Conservation (phyloP, 306 rosid species). For the Prunus davidiana region DNA sequence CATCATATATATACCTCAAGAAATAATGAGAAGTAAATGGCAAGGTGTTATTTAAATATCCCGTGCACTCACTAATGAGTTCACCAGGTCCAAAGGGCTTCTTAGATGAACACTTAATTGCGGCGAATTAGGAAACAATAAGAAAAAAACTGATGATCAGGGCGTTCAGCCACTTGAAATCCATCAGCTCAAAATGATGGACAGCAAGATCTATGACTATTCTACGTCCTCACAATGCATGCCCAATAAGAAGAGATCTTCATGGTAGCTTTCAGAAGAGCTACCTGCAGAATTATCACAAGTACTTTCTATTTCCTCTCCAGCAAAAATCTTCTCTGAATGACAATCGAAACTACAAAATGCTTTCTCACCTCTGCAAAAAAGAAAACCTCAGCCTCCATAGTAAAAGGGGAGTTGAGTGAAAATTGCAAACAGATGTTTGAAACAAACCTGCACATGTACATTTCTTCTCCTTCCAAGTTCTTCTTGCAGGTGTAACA, state of each 20-base stretch:
- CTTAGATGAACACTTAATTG: slow-evolving; percentile 17
- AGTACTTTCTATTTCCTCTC: slow-evolving; percentile 43
- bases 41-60: not conserved
- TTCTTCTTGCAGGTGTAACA: slow-evolving; percentile 55
- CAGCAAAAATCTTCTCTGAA: slow-evolving; percentile 40
- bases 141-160: slow-evolving; percentile 38
- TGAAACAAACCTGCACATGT: slow-evolving; percentile 50
- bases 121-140: slow-evolving; percentile 16
- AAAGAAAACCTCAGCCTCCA: slow-evolving; percentile 17
- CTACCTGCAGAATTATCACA: slow-evolving; percentile 33
- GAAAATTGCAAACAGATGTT: not conserved
- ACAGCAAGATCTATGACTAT: slow-evolving; percentile 11
- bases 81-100: slow-evolving; percentile 25
- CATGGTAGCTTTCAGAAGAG: slow-evolving; percentile 59
- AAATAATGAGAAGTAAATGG: not conserved
- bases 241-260: slow-evolving; percentile 58
- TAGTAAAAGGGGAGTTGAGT: slow-evolving; percentile 6
- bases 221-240: slow-evolving; percentile 31
- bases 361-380: slow-evolving; percentile 56
- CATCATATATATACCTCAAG: not conserved
- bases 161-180: slow-evolving; percentile 59
- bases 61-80: slow-evolving; percentile 10
- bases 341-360: slow-evolving; percentile 64
- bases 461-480: slow-evolving; percentile 46
- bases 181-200: slow-evolving; percentile 42